Percentiles rank a stretch among this genome's conserved stretches.
Conservation (phyloP, 164 flowering plant genomes). For the Taxillus chinensis region DNA sequence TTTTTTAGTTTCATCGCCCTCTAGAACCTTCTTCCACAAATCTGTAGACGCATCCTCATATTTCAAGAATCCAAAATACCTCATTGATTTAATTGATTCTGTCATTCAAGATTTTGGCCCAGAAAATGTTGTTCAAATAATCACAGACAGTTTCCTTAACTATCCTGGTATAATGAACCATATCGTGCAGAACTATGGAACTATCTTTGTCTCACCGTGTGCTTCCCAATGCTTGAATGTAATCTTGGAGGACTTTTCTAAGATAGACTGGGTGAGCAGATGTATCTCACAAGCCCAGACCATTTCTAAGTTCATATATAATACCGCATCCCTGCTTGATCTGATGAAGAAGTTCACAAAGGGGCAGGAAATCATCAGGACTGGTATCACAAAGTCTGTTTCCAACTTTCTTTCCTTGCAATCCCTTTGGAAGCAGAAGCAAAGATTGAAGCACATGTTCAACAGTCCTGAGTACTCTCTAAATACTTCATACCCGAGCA, state of each 20-base stretch:
- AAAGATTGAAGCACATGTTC: conserved; percentile 69
- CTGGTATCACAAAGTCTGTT: conserved; percentile 61
- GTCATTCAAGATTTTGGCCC: conserved; percentile 83
- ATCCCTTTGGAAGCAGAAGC: conserved; percentile 54
- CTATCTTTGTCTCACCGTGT: conserved; percentile 75
- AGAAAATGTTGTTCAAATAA: conserved; percentile 85
- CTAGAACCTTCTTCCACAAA: conserved; percentile 79
- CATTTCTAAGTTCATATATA: conserved; percentile 71
- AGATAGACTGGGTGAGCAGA: conserved; percentile 77
- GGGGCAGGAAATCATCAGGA: conserved; percentile 65
- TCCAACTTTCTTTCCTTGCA: conserved; percentile 75
- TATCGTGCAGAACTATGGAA: conserved; percentile 58
- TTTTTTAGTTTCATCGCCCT: conserved; percentile 83
- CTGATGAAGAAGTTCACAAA: conserved; percentile 73
- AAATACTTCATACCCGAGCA: conserved; percentile 38
- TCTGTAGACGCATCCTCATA: conserved; percentile 77
- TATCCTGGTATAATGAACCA: conserved; percentile 55
- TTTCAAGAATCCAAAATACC: conserved; percentile 59
- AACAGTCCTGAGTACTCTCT: conserved; percentile 59
- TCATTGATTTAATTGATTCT: conserved; percentile 69
- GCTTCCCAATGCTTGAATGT: conserved; percentile 73
- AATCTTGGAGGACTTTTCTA: conserved; percentile 83
- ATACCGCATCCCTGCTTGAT: conserved; percentile 55
- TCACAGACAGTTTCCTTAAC: conserved; percentile 58
- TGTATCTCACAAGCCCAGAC: conserved; percentile 75